Base-by-base conservation (phyloP, 2,329 filamentous ascomycete genomes). In the Paraconiothyrium brasiliense region DNA sequence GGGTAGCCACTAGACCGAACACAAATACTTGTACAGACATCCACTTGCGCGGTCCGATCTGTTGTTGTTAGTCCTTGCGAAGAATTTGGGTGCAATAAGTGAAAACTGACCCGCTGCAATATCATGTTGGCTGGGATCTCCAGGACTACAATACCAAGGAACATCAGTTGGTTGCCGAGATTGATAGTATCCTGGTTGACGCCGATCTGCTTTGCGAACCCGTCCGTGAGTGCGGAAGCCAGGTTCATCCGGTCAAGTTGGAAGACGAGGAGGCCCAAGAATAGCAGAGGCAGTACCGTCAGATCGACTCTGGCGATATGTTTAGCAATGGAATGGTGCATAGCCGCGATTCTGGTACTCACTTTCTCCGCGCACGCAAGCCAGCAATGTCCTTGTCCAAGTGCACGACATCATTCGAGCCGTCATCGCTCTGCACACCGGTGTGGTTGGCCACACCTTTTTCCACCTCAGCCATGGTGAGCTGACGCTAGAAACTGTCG, bases 211-310 rank as follows among this genome's bases (percentile, higher is more conserved):
- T 72, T 69, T 1, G 81, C 80, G 49, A 85, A 83, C 0, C 81
- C 82, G 4, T 78, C 83, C 0, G 84, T 86, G 0, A 85, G 71
- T 8, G 83, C 83, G 62, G 82, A 84, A 16, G 81, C 82, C 8
- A 85, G 75, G 59, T 86, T 85, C 77, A 84, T 85, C 30, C 84
- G 81, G 61, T 86, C 84, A 0, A 86, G 71, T 67, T 85, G 84
- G 62, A 86, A 84, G 46, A 83, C 82, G 0, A 85, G 75, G 1
- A 86, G 74, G 0, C 83, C 84, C 0, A 86, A 74, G 43, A 83
- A 79, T 1, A 87, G 78, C 0, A 86, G 73, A 0, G 82, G 80
- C 0, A 86, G 75, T 2, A 86, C 82, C 0, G 80, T 80, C 8
- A 72, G 70, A 61, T 86, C 83, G 46, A 83, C 75, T 65, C 83